Conservation (phyloP, 306 rosid genomes). For the Coriaria nepalensis region DNA sequence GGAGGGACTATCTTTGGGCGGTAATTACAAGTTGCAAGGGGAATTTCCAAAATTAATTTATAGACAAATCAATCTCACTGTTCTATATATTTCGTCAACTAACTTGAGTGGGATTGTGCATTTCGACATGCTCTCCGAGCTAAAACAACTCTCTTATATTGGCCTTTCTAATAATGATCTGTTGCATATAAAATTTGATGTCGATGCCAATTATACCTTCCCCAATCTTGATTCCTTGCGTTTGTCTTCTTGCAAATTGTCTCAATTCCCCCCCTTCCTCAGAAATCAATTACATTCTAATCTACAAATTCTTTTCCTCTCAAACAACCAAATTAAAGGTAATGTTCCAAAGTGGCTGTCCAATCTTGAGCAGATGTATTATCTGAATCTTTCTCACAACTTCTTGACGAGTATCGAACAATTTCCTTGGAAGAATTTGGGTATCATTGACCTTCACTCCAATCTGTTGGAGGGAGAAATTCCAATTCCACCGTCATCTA, state of each 20-base stretch:
- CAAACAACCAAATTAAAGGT: background rate
- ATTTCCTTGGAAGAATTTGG: too few species aligned
- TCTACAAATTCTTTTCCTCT: too few species aligned
- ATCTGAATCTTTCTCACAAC: too few species aligned
- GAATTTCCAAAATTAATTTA: background rate
- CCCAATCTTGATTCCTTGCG: rapidly evolving
- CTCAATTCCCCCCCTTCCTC: constrained; percentile 1
- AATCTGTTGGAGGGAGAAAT: background rate
- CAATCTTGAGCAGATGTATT: background rate
- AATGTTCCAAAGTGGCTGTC: constrained; percentile 4
- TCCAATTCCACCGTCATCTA: too few species aligned
- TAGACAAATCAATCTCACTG: background rate
- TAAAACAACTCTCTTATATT: background rate
- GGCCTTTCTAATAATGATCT: background rate
- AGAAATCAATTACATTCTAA: background rate
- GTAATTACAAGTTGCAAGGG: constrained; percentile 1
- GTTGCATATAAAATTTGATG: background rate
- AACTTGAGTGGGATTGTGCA: constrained; percentile 3
- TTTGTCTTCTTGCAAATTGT: constrained; percentile 2
- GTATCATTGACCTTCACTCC: too few species aligned
- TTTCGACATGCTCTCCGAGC: background rate
- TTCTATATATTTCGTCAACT: background rate
- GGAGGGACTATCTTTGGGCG: background rate
- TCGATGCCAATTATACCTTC: background rate
- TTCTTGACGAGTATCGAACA: too few species aligned